Conservation (phyloP, 192 early-diverging fungal species). For the Physocladia obscura region DNA sequence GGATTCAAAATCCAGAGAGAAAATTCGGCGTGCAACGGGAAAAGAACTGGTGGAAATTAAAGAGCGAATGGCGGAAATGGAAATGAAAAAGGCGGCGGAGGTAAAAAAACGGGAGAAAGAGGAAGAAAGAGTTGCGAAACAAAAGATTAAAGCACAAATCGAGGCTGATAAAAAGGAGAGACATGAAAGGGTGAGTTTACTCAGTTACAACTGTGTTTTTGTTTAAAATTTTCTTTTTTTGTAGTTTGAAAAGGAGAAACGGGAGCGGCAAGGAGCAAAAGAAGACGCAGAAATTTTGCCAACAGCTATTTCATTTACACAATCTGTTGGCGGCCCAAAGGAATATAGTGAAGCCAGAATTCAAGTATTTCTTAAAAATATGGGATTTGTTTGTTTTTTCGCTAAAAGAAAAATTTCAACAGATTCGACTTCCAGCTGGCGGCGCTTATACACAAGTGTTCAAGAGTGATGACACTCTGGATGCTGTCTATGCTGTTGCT, state of each 20-base stretch:
- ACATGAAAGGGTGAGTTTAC: constrained; percentile 54
- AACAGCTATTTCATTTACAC: constrained; percentile 34
- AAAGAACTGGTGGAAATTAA: constrained; percentile 69
- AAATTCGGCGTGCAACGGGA: constrained; percentile 63
- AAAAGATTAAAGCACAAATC: constrained; percentile 73
- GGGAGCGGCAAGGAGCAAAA: constrained; percentile 34
- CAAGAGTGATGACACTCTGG: constrained; percentile 56
- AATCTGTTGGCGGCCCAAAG: constrained; percentile 41
- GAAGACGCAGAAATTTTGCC: neutral
- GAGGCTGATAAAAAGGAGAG: constrained; percentile 77
- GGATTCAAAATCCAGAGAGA: constrained; percentile 71
- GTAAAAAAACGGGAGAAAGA: constrained; percentile 76
- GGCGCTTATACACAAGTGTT: constrained; percentile 62
- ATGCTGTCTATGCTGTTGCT: constrained; percentile 61
- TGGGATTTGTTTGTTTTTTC: neutral
- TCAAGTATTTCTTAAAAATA: constrained; percentile 53
- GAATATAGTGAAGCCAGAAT: constrained; percentile 73
- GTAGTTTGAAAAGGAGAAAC: constrained; percentile 36
- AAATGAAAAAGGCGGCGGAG: constrained; percentile 73
- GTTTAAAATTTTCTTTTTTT: neutral
- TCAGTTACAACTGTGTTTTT: neutral
- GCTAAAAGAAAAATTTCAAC: neutral
- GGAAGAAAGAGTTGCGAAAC: constrained; percentile 68
- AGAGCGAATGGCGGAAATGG: constrained; percentile 66
- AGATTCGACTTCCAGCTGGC: constrained; percentile 62